phyloP scores from a whole-genome alignment of 2,329 filamentous ascomycete genomes.

The Herpotrichia juniperi region DNA sequence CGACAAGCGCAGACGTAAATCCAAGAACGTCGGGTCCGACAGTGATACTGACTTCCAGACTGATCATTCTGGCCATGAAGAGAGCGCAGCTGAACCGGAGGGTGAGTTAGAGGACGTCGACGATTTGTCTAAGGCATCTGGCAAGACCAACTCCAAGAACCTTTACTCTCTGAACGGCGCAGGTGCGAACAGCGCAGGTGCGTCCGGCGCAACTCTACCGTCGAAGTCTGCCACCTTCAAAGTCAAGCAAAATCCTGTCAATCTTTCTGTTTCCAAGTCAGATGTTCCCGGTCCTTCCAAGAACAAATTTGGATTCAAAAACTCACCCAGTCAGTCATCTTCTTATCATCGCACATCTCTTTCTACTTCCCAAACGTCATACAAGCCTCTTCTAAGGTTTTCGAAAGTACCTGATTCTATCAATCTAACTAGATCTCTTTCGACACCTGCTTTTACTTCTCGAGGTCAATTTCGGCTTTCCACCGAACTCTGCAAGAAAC shows the following conservation, averaged over 20 bases:
- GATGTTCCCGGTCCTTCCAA: not conserved
- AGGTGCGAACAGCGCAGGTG: slow-evolving; percentile 27
- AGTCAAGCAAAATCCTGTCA: not conserved
- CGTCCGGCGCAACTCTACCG: slow-evolving; percentile 17
- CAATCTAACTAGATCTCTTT: not conserved
- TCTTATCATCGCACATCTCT: too few species aligned
- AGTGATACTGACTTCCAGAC: slow-evolving; percentile 59
- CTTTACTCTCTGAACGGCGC: slow-evolving; percentile 23
- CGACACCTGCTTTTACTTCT: too few species aligned
- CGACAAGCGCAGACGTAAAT: slow-evolving; percentile 29
- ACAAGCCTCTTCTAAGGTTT: too few species aligned
- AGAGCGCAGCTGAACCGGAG: slow-evolving; percentile 10
- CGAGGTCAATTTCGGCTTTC: too few species aligned
- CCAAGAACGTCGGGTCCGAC: slow-evolving; percentile 43
- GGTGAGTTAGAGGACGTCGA: slow-evolving; percentile 14
- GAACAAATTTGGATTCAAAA: not conserved
- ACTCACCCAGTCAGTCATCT: not conserved
- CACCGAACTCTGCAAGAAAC: too few species aligned
- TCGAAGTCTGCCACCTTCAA: slow-evolving; percentile 6
- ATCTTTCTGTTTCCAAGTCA: not conserved
- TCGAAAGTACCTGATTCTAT: not conserved
- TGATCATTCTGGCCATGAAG: slow-evolving; percentile 26
- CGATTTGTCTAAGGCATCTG: not conserved
- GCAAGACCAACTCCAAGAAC: not conserved
- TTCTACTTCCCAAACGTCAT: too few species aligned